Base-by-base conservation (phyloP, 352 stramenopile species). In the Phytophthora constricta region DNA sequence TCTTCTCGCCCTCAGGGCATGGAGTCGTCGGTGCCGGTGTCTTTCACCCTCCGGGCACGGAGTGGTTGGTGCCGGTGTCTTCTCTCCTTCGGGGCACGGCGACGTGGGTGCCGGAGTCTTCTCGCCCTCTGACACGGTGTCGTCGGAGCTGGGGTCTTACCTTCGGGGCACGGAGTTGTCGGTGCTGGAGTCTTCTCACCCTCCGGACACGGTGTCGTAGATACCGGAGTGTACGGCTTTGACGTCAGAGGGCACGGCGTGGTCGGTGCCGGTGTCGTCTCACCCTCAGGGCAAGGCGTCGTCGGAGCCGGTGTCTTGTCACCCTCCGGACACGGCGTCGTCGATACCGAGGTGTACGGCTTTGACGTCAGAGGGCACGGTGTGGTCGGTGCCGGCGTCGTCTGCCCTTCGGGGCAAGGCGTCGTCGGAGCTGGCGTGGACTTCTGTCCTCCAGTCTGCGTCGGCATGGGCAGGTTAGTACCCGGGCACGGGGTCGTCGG, bases 311-410 rank as follows among this genome's bases (percentile, higher is more conserved):
- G 27, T 25, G 28, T 33, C 13, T n/a, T n/a, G n/a, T 19, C 10
- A 23, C 41, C 19, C 17, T 62, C 54, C 13, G 53, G 53, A 39
- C 25, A 60, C 5, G 56, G 56, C 23, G 22, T 63, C 14, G 17
- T 51, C 4, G 56, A 45, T 9, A 33, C 56, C 16, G 46, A 34
- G 19, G 45, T 59, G 13, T n/a, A n/a, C n/a, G n/a, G n/a, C n/a
- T n/a, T n/a, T n/a, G n/a, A n/a, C n/a, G n/a, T n/a, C n/a, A n/a
- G n/a, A n/a, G n/a, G n/a, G n/a, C n/a, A n/a, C 3, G 54, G 54
- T 1, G 46, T 65, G 1, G 57, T 52, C 25, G 57, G 57, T 14
- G 49, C 42, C 8, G 59, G 59, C 5, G 42, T 59, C 22, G 43
- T 2, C 17, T 39, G 11, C 7, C 37, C 39, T 50, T 50, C 45